Percentiles rank a stretch among this genome's conserved stretches.
Conservation (phyloP, 805 yeast species). For the Huiozyma naganishii region DNA sequence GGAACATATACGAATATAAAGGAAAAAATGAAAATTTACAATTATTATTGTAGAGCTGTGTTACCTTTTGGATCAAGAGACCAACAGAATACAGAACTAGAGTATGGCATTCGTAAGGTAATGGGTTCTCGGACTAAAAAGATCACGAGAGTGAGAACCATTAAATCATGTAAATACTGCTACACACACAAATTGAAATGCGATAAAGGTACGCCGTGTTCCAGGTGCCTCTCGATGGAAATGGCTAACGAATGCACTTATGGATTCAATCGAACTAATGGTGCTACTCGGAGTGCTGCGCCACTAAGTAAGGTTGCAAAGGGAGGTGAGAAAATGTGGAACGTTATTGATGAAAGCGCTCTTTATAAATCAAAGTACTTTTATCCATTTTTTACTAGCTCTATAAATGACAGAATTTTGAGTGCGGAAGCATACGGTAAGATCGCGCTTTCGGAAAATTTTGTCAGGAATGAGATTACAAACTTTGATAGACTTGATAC, state of each 20-base stretch:
- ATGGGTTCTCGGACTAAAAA: no score
- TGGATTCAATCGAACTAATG: slow-evolving; percentile 10
- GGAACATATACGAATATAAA: no score
- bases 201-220: slow-evolving; percentile 16
- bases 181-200: slow-evolving; percentile 21
- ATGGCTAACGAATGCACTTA: slow-evolving; percentile 11
- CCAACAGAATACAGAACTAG: no score
- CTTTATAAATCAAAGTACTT: slow-evolving; percentile 16
- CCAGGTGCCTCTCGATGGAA: slow-evolving; percentile 9
- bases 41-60: no score
- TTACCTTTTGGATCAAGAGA: no score
- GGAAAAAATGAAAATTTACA: no score
- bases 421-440: slow-evolving; percentile 7
- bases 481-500: slow-evolving; percentile 9
- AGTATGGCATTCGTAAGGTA: no score
- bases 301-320: background rate
- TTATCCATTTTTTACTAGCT: slow-evolving; percentile 18
- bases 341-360: slow-evolving; percentile 1
- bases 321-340: slow-evolving; percentile 1
- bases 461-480: slow-evolving; percentile 15
- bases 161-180: slow-evolving; percentile 20
- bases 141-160: slow-evolving; percentile 18
- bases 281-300: slow-evolving; percentile 1
- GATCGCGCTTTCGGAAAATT: slow-evolving; percentile 2
- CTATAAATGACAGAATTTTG: slow-evolving; percentile 15